These are phyloP conservation scores for Xylariaceae sp. DNA, from an alignment of 2,329 filamentous ascomycete species.

Conservation along the genomic window DNA sequence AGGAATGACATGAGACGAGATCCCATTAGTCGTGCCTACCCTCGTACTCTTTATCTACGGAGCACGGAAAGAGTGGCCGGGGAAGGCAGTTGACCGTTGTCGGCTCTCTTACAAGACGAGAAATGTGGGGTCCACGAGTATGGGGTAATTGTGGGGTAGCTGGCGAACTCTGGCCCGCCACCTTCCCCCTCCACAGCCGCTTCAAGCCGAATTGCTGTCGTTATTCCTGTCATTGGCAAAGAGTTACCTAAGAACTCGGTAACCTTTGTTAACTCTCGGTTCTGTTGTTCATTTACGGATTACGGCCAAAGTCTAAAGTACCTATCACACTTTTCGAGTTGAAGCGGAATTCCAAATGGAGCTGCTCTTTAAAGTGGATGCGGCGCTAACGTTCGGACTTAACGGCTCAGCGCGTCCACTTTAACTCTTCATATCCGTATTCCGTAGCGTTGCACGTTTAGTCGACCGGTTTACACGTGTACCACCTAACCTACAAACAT, in stretches of 20 bases:
- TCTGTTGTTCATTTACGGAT: too few species aligned
- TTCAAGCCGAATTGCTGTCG: slow-evolving; percentile 21
- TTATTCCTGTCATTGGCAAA: slow-evolving; percentile 12
- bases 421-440: too few species aligned
- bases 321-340: too few species aligned
- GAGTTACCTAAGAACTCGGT: slow-evolving; percentile 14
- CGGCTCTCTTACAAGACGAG: background rate
- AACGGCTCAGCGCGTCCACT: too few species aligned
- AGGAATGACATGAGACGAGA: background rate
- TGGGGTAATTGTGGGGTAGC: slow-evolving; percentile 12
- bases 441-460: too few species aligned
- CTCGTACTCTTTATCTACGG: background rate
- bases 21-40: background rate
- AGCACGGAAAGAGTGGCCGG: background rate
- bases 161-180: background rate
- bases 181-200: slow-evolving; percentile 16
- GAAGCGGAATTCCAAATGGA: too few species aligned
- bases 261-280: background rate
- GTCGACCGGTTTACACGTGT: too few species aligned
- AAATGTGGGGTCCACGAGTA: slow-evolving; percentile 6
- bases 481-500: too few species aligned
- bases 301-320: too few species aligned
- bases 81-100: background rate
- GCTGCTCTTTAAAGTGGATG: too few species aligned
- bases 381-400: too few species aligned